Percentiles rank a stretch among this genome's conserved stretches.
phyloP scores from a whole-genome alignment of 1,284 basidiomycete species.

The Cutaneotrichosporon spelunceum region DNA sequence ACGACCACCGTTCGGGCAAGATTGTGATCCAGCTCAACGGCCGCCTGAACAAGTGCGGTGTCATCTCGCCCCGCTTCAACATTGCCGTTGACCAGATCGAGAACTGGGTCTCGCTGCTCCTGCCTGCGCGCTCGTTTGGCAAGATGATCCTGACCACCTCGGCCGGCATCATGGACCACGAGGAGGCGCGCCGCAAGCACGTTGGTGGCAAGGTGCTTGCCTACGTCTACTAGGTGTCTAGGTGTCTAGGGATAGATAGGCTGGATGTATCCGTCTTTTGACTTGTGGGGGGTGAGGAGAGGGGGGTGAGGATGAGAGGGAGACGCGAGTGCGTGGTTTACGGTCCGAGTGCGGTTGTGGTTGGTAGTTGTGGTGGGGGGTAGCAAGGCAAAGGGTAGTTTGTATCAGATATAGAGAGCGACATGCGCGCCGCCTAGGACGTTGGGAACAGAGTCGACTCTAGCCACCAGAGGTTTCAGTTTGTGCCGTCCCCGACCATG shows the following conservation, averaged over 20 bases:
- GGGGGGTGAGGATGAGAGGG: too few relatives aligned
- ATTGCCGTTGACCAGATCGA: constrained; percentile 79
- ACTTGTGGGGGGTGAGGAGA: not conserved
- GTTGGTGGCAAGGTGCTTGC: constrained; percentile 57
- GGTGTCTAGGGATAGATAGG: constrained; percentile 18
- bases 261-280: constrained; percentile 21
- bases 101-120: constrained; percentile 73
- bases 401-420: too few relatives aligned
- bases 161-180: constrained; percentile 98
- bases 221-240: constrained; percentile 53
- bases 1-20: constrained; percentile 98
- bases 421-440: too few relatives aligned
- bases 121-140: constrained; percentile 93
- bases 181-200: constrained; percentile 98
- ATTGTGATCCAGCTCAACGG: constrained; percentile 98
- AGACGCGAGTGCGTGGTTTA: too few relatives aligned
- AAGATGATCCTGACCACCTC: constrained; percentile 94
- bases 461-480: too few relatives aligned
- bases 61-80: constrained; percentile 98
- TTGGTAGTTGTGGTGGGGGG: too few relatives aligned
- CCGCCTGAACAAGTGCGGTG: constrained; percentile 96
- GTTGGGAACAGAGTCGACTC: too few relatives aligned
- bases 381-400: too few relatives aligned
- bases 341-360: too few relatives aligned
- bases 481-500: too few relatives aligned